Evolutionary conservation across 2,329 filamentous ascomycete species (phyloP).

Genomic region (Thielaviopsis punctulata): DNA sequence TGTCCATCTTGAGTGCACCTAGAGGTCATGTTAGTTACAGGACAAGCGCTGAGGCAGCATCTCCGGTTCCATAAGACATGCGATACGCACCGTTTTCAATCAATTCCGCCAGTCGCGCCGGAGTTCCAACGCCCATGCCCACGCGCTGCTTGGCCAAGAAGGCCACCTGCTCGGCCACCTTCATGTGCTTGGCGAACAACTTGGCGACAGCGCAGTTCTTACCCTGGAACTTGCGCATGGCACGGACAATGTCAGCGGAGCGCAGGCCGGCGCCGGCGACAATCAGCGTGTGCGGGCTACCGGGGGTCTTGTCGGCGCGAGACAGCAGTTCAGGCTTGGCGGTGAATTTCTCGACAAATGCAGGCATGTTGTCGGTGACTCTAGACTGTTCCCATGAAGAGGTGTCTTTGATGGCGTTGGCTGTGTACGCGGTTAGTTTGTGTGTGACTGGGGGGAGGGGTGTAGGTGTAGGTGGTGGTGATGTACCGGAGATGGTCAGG

Average conservation of each 20-base stretch:
- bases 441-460: not conserved
- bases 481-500: slow-evolving; percentile 56
- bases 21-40: slow-evolving; percentile 5
- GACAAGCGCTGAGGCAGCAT: not conserved
- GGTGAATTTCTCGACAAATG: slow-evolving; percentile 51
- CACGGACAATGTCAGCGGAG: slow-evolving; percentile 68
- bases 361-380: slow-evolving; percentile 30
- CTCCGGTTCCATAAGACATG: slow-evolving; percentile 17
- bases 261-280: slow-evolving; percentile 72
- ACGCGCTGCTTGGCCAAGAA: slow-evolving; percentile 55
- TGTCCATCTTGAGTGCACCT: slow-evolving; percentile 51
- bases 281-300: slow-evolving; percentile 70
- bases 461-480: not conserved
- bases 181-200: slow-evolving; percentile 96
- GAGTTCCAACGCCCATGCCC: slow-evolving; percentile 81
- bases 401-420: slow-evolving; percentile 61
- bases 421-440: slow-evolving; percentile 24
- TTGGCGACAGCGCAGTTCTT: slow-evolving; percentile 71
- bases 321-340: slow-evolving; percentile 41
- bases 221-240: slow-evolving; percentile 59
- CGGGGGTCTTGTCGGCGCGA: slow-evolving; percentile 49
- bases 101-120: slow-evolving; percentile 63
- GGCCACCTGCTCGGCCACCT: slow-evolving; percentile 68
- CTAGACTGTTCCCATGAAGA: slow-evolving; percentile 53
- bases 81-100: slow-evolving; percentile 73